phyloP scores from a whole-genome alignment of 805 yeast genomes.

The Cyberlindnera euphorbiiphila region DNA sequence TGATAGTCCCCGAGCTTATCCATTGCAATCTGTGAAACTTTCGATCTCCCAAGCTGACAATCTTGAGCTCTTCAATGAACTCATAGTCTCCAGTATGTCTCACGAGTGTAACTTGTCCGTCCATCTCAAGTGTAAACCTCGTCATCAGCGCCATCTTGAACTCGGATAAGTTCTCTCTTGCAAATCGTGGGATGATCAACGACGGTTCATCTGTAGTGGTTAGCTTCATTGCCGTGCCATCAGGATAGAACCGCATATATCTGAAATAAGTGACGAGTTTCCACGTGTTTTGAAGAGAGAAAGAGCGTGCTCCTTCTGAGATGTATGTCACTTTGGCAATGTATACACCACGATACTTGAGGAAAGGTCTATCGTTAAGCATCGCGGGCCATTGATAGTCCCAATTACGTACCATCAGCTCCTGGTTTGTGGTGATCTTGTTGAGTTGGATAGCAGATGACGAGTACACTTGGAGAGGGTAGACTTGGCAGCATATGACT shows the following conservation, averaged over 20 bases:
- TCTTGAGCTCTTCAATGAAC: constrained; percentile 59
- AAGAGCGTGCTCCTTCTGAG: constrained; percentile 75
- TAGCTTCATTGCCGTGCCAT: constrained; percentile 70
- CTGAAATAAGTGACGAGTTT: constrained; percentile 86
- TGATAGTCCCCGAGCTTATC: constrained; percentile 56
- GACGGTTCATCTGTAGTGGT: constrained; percentile 71
- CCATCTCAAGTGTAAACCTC: constrained; percentile 47
- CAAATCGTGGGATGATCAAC: constrained; percentile 55
- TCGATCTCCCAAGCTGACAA: constrained; percentile 56
- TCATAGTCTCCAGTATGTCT: constrained; percentile 59
- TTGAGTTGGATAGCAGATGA: constrained; percentile 37
- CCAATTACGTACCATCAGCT: constrained; percentile 38
- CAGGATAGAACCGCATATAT: constrained; percentile 74
- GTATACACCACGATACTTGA: constrained; percentile 80
- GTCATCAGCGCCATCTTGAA: constrained; percentile 32
- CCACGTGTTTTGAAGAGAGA: constrained; percentile 65
- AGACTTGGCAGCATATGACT: constrained; percentile 44
- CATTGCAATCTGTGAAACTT: constrained; percentile 71
- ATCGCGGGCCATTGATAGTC: constrained; percentile 34
- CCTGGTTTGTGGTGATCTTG: constrained; percentile 33
- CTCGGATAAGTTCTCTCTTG: constrained; percentile 31
- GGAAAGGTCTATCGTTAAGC: constrained; percentile 59
- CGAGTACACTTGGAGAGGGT: constrained; percentile 51
- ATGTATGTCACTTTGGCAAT: constrained; percentile 81
- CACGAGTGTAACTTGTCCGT: constrained; percentile 46